Base-by-base conservation (phyloP, 352 stramenopile species). In the Phytophthora nicotianae region DNA sequence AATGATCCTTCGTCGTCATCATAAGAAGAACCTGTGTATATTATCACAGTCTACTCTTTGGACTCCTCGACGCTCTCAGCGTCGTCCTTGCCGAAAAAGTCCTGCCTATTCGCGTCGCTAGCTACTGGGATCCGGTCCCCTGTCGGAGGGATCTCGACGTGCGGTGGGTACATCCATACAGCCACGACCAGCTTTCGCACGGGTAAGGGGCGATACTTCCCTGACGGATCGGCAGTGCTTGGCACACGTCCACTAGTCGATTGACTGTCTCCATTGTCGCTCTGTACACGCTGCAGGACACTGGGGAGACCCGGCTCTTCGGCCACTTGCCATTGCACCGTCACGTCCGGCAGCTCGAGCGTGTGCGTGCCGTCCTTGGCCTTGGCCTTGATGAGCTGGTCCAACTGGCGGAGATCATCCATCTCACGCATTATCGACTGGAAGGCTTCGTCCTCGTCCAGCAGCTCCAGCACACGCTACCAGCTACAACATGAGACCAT, bases 91-190 rank as follows among this genome's bases (percentile, higher is more conserved):
- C 40, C 58, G 10, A 92, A 83, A 46, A 92, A 92, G 48, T 88
- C 74, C 7, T 65, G 75, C 13, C 72, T 71, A 50, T 58, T 72
- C 13, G 47, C 45, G 42, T 72, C 54, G 45, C 79, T 72, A 20
- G 43, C 53, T 19, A 75, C 49, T 17, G 83, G 83, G 9, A 90
- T 81, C 16, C 71, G 83, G 19, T 86, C 68, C 24, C 77, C 81
- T 2, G 75, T 90, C 0, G 71, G 60, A 50, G 84, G 80, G 23
- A 93, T 84, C 38, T 67, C 63, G 11, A 90, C 81, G 26, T 89
- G 72, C 13, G 74, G 78, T 14, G 84, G 84, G 50, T 93, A 93
- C 46, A 93, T 71, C 84, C 84, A 93, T 46, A 81, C 74, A 11
- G 64, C 65, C n/a, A 93, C 65, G 4, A 77, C 78, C 29, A 85